Evolutionary conservation across 2,329 filamentous ascomycete species (phyloP), one percentile per base, ranked within the genome.

Genomic region (Pseudonectria buxi): DNA sequence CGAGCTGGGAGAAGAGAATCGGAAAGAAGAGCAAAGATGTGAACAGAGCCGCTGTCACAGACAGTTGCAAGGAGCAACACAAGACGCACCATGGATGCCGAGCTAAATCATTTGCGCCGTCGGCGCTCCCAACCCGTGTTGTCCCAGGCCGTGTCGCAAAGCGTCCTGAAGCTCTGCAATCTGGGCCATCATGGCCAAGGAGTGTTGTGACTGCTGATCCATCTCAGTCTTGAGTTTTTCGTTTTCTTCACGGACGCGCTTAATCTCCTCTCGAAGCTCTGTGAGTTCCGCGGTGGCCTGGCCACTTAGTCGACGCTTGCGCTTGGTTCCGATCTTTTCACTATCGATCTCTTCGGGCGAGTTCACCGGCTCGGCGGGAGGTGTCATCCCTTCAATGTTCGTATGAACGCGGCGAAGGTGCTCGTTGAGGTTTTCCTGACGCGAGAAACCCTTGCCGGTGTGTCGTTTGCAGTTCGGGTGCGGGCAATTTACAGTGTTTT

Each of bases 341-440:
- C 62, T 67, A 6, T 72, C 69, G 32, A 66, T 67, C 33, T 71
- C 68, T 25, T 68, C 69, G 22, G 60, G 63, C 24, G 67, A 65
- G 16, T 56, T 57, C 13, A 51, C 58, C 14, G 49, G 47, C 22
- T 62, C 57, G 31, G 55, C 52, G 4, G 49, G 57, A 40, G 42
- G 63, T 5, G 64, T 55, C 4, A 50, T 47, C 18, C 56, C 62
- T 27, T 67, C 64, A 16, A 53, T 46, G 31, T 71, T 69, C 28
- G 74, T 82, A 57, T 96, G 90, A n/a, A 94, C 86, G 16, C 90
- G 81, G 14, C 90, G 83, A 13, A 95, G 68, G 62, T 96, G 90
- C 63, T 96, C 90, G 56, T 90, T 88, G 4, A 95, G 71, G 52
- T 96, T 96, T 63, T 96, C 90, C 54, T 89, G 85, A 32, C 90